These are phyloP conservation scores for Suhomyces wounanorum DNA, from an alignment of 1,139 yeast species.

Conservation along the genomic window DNA sequence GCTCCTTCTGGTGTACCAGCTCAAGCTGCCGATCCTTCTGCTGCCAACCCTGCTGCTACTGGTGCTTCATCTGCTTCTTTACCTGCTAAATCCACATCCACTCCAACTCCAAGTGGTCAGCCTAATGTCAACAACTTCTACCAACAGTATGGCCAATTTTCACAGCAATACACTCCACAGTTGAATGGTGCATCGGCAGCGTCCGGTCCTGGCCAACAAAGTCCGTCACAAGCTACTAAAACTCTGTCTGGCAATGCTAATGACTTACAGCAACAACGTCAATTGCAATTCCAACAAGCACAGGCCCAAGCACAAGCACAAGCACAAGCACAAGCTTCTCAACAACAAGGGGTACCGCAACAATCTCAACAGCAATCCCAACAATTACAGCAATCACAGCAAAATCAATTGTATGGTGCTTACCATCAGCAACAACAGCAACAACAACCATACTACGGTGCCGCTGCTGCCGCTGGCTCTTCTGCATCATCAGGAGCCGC, in stretches of 20 bases:
- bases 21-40: conserved; percentile 15
- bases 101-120: conserved; percentile 15
- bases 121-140: conserved; percentile 24
- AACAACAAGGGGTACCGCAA: conserved; percentile 14
- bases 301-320: conserved; percentile 16
- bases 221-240: conserved; percentile 11
- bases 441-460: conserved; percentile 18
- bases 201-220: conserved; percentile 13
- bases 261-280: conserved; percentile 17
- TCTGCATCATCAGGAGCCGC: conserved; percentile 11
- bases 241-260: conserved; percentile 7
- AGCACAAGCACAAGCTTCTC: conserved; percentile 12
- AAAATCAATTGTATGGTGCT: conserved; percentile 12
- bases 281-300: conserved; percentile 19
- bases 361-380: conserved; percentile 14
- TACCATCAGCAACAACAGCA: conserved; percentile 18
- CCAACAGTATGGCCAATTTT: conserved; percentile 23
- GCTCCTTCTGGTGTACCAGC: conserved; percentile 17
- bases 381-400: conserved; percentile 17
- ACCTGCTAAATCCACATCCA: conserved; percentile 18
- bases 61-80: conserved; percentile 17
- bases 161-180: conserved; percentile 19
- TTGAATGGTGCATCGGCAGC: conserved; percentile 18
- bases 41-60: conserved; percentile 17
- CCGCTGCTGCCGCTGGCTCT: conserved; percentile 3